phyloP scores from a whole-genome alignment of 2,329 filamentous ascomycete genomes.

The Tolypocladium paradoxum region DNA sequence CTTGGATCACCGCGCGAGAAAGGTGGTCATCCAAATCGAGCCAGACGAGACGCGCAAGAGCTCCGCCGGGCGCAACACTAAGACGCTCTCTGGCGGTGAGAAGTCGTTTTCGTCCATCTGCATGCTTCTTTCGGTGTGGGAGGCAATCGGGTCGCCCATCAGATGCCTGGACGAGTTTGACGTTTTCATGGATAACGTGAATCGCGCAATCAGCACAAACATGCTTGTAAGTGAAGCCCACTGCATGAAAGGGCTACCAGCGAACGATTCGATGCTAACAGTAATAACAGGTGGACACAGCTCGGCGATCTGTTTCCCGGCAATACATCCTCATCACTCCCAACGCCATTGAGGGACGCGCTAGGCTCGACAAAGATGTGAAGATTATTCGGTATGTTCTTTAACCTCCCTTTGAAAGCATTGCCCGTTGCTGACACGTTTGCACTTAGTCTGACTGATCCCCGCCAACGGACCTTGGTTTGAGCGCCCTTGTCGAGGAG shows the following conservation, averaged over 20 bases:
- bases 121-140: constrained; percentile 85
- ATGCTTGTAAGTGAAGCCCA: constrained; percentile 60
- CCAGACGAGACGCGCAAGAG: constrained; percentile 59
- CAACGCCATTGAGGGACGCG: constrained; percentile 61
- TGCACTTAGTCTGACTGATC: constrained; percentile 41
- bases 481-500: neutral
- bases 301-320: constrained; percentile 73
- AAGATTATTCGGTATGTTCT: constrained; percentile 58
- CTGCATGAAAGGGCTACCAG: neutral
- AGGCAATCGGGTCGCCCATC: constrained; percentile 93
- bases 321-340: constrained; percentile 97
- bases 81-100: constrained; percentile 88
- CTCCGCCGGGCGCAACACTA: constrained; percentile 67
- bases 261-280: constrained; percentile 1
- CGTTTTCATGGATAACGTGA: constrained; percentile 98
- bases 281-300: constrained; percentile 61
- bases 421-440: constrained; percentile 12
- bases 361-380: constrained; percentile 55
- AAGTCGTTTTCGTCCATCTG: constrained; percentile 98
- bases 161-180: constrained; percentile 96
- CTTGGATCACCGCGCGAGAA: constrained; percentile 64
- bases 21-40: constrained; percentile 68
- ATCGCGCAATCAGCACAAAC: constrained; percentile 82
- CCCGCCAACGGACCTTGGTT: constrained; percentile 41
- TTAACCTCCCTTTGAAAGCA: neutral